phyloP scores from a whole-genome alignment of 192 early-diverging fungal species.

The Podila clonocystis region DNA sequence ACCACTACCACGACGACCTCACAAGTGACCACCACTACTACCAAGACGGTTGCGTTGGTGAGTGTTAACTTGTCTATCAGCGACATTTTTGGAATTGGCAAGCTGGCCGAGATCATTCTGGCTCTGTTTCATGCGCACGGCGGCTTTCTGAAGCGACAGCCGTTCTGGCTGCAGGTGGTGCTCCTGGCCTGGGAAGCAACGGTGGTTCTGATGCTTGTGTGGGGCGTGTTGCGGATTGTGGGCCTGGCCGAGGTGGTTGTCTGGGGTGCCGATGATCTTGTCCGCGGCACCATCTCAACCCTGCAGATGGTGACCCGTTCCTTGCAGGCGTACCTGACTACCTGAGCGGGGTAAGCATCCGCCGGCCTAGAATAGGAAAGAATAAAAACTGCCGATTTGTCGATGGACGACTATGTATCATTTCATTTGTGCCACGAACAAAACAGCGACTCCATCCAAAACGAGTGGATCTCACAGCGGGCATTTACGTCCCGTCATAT shows the following conservation, averaged over 20 bases:
- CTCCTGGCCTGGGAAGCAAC: slow-evolving; percentile 30
- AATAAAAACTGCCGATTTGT: neutral
- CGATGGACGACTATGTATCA: neutral
- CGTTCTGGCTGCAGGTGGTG: slow-evolving; percentile 38
- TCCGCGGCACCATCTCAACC: slow-evolving; percentile 32
- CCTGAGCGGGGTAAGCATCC: too few species aligned
- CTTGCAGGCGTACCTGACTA: slow-evolving; percentile 16
- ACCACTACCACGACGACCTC: neutral
- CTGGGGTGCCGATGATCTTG: slow-evolving; percentile 46
- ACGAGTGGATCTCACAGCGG: neutral
- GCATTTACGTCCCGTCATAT: neutral
- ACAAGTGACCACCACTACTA: slow-evolving; percentile 10
- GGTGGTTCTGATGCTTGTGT: slow-evolving; percentile 27
- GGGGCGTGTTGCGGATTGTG: slow-evolving; percentile 35
- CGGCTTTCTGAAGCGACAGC: slow-evolving; percentile 28
- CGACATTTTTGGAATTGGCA: slow-evolving; percentile 38
- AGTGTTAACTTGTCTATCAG: slow-evolving; percentile 27
- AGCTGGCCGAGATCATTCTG: slow-evolving; percentile 26
- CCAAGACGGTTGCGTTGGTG: slow-evolving; percentile 27
- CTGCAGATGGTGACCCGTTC: slow-evolving; percentile 10
- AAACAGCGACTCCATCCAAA: neutral
- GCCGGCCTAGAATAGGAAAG: too few species aligned
- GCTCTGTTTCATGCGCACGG: slow-evolving; percentile 41
- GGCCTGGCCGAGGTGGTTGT: slow-evolving; percentile 48
- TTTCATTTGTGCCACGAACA: neutral